Conservation (phyloP, 192 early-diverging fungal genomes). For the Coemansia sp. region DNA sequence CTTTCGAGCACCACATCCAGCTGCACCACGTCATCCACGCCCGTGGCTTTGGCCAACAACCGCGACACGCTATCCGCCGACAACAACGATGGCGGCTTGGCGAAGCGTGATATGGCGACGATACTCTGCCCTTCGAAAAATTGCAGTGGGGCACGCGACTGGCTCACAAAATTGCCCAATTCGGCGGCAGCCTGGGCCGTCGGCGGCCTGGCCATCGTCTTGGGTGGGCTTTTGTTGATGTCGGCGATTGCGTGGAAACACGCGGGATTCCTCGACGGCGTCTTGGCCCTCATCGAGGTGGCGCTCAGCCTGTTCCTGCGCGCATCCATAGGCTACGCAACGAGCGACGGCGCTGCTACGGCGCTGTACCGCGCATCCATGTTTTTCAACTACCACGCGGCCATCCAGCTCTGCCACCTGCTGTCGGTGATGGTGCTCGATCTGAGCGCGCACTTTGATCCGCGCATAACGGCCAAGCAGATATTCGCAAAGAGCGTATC, state of each 20-base stretch:
- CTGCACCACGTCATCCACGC: neutral
- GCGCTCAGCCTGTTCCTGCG: constrained; percentile 20
- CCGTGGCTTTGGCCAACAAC: neutral
- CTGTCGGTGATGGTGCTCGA: constrained; percentile 1
- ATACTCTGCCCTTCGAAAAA: constrained; percentile 8
- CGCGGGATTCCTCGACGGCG: constrained; percentile 20
- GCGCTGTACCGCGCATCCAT: constrained; percentile 26
- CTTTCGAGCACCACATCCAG: neutral
- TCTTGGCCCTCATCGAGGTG: constrained; percentile 25
- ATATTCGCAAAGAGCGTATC: neutral
- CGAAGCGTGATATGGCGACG: neutral
- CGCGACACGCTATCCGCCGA: neutral
- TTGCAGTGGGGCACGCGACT: constrained; percentile 17
- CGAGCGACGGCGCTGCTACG: neutral
- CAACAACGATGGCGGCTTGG: neutral
- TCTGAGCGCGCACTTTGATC: constrained; percentile 22
- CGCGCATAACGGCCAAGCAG: neutral
- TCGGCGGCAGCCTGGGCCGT: constrained; percentile 15
- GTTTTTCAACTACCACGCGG: constrained; percentile 32
- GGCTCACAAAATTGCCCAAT: constrained; percentile 24
- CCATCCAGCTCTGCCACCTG: constrained; percentile 12
- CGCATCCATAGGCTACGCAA: constrained; percentile 6
- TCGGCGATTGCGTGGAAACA: constrained; percentile 5
- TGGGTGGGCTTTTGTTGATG: neutral
- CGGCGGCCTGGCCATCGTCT: constrained; percentile 6